Percentiles rank a stretch among this genome's conserved stretches.
phyloP scores from a whole-genome alignment of 176 grass and related monocot species.

The Triticum monococcum region DNA sequence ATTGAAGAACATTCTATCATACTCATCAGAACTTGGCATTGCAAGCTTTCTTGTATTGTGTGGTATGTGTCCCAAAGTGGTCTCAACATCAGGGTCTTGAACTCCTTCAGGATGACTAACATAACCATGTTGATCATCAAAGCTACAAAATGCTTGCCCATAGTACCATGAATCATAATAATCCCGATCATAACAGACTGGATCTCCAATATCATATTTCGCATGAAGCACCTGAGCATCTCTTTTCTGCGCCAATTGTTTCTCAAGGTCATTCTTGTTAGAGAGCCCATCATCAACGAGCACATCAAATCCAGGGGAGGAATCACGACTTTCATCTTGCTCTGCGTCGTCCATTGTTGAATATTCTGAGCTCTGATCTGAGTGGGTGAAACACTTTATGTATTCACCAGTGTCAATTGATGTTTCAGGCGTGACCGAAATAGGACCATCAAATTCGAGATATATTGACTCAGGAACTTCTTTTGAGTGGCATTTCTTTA shows the following conservation, averaged over 20 bases:
- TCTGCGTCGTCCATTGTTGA: conserved; percentile 30
- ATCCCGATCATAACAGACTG: conserved; percentile 28
- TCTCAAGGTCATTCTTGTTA: conserved; percentile 19
- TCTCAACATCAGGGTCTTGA: neutral
- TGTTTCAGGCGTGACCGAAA: neutral
- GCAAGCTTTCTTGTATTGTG: neutral
- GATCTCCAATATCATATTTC: conserved; percentile 19
- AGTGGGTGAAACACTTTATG: conserved; percentile 6
- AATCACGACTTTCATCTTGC: conserved; percentile 33
- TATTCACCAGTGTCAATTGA: neutral
- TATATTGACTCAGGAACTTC: conserved; percentile 14
- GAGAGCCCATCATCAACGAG: conserved; percentile 37
- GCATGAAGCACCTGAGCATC: conserved; percentile 5
- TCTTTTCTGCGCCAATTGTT: conserved; percentile 28
- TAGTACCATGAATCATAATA: conserved; percentile 33
- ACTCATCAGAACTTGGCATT: conserved; percentile 22
- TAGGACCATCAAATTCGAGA: conserved; percentile 9
- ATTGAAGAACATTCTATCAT: neutral
- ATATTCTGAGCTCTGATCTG: conserved; percentile 34
- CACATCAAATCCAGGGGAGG: conserved; percentile 57
- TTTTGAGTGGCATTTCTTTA: conserved; percentile 8
- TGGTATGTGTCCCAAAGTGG: conserved; percentile 8
- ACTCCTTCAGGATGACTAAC: conserved; percentile 25
- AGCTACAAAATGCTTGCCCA: conserved; percentile 12
- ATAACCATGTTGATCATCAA: conserved; percentile 32